Evolutionary conservation across 306 rosid genomes (phyloP).

Genomic region (Cicer arietinum): DNA sequence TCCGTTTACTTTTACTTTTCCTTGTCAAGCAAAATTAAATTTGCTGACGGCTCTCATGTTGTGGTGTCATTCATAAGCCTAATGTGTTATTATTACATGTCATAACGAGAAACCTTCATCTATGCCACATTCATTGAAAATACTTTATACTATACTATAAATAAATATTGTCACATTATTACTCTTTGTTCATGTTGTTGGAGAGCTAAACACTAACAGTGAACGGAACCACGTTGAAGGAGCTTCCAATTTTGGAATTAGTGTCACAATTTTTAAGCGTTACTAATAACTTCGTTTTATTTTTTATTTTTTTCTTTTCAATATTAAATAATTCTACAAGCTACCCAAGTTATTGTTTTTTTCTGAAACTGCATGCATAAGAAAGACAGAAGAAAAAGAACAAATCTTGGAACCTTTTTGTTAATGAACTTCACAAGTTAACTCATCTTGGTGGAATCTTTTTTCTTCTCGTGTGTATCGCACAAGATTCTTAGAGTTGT

Average conservation of each 20-base stretch:
- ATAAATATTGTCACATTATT: constrained; percentile 7
- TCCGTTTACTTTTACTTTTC: background rate
- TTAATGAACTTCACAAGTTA: background rate
- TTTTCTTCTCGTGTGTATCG: constrained; percentile 4
- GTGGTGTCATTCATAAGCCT: constrained; percentile 24
- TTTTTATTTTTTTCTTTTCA: too few relatives aligned
- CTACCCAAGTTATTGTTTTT: constrained; percentile 6
- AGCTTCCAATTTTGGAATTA: constrained; percentile 5
- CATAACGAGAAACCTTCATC: constrained; percentile 8
- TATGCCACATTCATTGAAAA: constrained; percentile 1
- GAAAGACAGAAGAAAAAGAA: constrained; percentile 18
- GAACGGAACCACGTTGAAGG: constrained; percentile 14
- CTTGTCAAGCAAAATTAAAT: background rate
- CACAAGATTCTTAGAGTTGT: background rate
- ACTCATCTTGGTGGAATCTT: background rate
- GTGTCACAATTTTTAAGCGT: background rate
- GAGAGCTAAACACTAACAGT: background rate
- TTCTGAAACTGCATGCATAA: constrained; percentile 43
- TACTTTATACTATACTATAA: background rate
- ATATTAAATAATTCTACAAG: constrained; percentile 9
- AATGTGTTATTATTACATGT: constrained; percentile 1
- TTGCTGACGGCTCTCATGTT: background rate
- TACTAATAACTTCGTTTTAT: constrained; percentile 3
- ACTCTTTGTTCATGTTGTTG: background rate
- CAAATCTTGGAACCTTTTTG: constrained; percentile 28